Percentiles rank a stretch among this genome's conserved stretches.
These are phyloP conservation scores for Stevia rebaudiana DNA, from an alignment of 140 eudicot species.

Conservation along the genomic window DNA sequence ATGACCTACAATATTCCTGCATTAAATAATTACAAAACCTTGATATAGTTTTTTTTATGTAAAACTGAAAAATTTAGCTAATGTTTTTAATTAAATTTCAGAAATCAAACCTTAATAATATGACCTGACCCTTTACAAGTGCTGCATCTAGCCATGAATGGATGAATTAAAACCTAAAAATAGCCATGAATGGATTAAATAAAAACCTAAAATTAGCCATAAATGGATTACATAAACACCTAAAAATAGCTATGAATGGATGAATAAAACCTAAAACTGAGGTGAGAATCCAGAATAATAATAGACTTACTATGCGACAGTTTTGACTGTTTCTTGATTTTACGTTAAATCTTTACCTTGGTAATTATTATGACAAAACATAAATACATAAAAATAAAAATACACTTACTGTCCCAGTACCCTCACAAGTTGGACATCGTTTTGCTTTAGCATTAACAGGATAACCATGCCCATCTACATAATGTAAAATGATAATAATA, in stretches of 20 bases:
- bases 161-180: conserved; percentile 76
- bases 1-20: conserved; percentile 67
- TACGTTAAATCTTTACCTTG: conserved; percentile 8
- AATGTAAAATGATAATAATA: too few species aligned
- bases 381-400: not conserved
- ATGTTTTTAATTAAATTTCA: conserved; percentile 4
- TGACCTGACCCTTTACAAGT: conserved; percentile 77
- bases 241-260: conserved; percentile 74
- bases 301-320: not conserved
- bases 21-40: conserved; percentile 2
- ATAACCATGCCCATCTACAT: conserved; percentile 76
- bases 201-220: too few species aligned
- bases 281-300: conserved; percentile 4
- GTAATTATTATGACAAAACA: not conserved
- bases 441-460: conserved; percentile 60
- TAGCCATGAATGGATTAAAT: too few species aligned
- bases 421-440: conserved; percentile 67
- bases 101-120: conserved; percentile 53
- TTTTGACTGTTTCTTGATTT: not conserved
- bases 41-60: not conserved
- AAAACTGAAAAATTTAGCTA: not conserved
- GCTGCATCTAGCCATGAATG: conserved; percentile 69
- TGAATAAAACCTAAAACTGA: conserved; percentile 70
- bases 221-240: too few species aligned
- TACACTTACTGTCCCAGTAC: conserved; percentile 69